These are phyloP conservation scores for Spathaspora girioi DNA, from an alignment of 805 yeast genomes.

Conservation along the genomic window DNA sequence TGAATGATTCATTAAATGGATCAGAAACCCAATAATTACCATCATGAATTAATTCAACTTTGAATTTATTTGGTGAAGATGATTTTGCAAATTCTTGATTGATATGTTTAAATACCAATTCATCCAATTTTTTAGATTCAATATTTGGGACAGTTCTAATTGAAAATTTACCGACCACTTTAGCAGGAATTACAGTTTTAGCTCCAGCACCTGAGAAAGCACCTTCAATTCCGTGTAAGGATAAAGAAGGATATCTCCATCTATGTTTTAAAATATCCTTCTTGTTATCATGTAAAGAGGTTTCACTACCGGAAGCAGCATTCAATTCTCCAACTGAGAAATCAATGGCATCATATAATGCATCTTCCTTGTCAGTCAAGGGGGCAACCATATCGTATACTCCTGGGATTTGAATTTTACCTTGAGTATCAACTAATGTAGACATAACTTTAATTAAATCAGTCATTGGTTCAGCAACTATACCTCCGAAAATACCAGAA, in stretches of 20 bases:
- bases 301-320: conserved; percentile 83
- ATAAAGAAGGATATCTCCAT: conserved; percentile 97
- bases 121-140: conserved; percentile 71
- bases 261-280: conserved; percentile 92
- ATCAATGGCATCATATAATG: conserved; percentile 80
- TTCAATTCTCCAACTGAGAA: conserved; percentile 81
- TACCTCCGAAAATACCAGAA: conserved; percentile 96
- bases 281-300: conserved; percentile 72
- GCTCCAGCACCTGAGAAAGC: conserved; percentile 96
- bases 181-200: conserved; percentile 96
- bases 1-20: conserved; percentile 87
- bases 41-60: conserved; percentile 80
- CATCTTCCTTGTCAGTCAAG: conserved; percentile 73
- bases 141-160: conserved; percentile 97
- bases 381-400: conserved; percentile 94
- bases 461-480: conserved; percentile 95
- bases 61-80: conserved; percentile 71
- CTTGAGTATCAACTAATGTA: conserved; percentile 73
- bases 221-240: conserved; percentile 96
- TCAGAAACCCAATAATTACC: conserved; percentile 96
- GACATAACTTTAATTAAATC: conserved; percentile 80
- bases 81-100: conserved; percentile 62
- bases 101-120: conserved; percentile 71
- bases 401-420: conserved; percentile 85
- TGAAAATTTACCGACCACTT: conserved; percentile 90